These are phyloP conservation scores for Fusarium miscanthi DNA, from an alignment of 2,329 filamentous ascomycete species.

Conservation along the genomic window DNA sequence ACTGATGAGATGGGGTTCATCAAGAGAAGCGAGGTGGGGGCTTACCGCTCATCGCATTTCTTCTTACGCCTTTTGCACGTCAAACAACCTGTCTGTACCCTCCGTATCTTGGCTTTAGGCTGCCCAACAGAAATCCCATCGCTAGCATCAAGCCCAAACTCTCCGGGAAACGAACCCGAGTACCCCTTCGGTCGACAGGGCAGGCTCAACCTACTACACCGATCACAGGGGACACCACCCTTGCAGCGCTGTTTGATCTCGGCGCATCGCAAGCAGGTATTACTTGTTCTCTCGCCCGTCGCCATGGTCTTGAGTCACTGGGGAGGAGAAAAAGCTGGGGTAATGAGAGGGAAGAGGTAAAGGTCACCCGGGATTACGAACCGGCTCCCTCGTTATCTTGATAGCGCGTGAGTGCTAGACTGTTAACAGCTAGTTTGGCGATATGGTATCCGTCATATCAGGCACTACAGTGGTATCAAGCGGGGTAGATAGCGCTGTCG, in stretches of 20 bases:
- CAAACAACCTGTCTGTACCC: constrained; percentile 4
- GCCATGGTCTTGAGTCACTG: not conserved
- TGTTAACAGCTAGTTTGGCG: constrained; percentile 1
- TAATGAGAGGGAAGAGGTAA: constrained; percentile 1
- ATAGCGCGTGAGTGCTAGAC: not conserved
- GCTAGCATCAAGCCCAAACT: not conserved
- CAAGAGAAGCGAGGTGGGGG: accelerated
- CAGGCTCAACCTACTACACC: not conserved
- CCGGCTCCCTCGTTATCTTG: constrained; percentile 10
- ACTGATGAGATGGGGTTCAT: not conserved
- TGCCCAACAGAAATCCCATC: not conserved
- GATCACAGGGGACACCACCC: not conserved
- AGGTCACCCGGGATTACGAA: constrained; percentile 3
- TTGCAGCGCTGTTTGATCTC: constrained; percentile 14
- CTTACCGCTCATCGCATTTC: constrained; percentile 7
- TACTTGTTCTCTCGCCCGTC: not conserved
- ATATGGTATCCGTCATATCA: not conserved
- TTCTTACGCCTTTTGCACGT: constrained; percentile 11
- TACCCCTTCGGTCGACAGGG: not conserved
- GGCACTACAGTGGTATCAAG: not conserved
- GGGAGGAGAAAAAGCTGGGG: constrained; percentile 1
- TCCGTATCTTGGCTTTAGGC: not conserved
- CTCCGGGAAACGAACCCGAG: not conserved
- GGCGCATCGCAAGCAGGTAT: not conserved
- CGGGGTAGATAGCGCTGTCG: constrained; percentile 2